Conservation (phyloP, 192 early-diverging fungal genomes). For the Coemansia sp. region DNA sequence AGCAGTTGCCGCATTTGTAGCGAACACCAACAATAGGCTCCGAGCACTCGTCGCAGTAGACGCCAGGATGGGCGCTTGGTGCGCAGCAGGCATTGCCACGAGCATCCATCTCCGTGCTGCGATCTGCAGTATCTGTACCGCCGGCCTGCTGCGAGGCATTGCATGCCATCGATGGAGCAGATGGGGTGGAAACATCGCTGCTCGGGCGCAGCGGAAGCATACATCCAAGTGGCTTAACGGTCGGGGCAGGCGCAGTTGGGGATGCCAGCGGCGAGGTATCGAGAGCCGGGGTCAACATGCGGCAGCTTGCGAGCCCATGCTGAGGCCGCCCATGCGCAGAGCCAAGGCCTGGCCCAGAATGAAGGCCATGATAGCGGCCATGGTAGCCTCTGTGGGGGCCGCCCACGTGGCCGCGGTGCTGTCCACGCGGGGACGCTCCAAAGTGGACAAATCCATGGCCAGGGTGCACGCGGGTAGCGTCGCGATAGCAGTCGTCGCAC, state of each 20-base stretch:
- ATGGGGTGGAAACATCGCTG: background rate
- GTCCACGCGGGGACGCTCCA: constrained; percentile 25
- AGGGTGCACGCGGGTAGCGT: constrained; percentile 27
- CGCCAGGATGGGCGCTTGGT: constrained; percentile 15
- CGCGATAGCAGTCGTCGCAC: constrained; percentile 58
- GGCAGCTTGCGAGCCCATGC: background rate
- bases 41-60: constrained; percentile 46
- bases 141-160: constrained; percentile 1
- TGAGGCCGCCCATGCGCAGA: background rate
- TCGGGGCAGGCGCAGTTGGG: background rate
- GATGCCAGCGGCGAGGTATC: background rate
- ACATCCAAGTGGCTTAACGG: background rate
- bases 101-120: constrained; percentile 9
- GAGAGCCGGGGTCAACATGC: background rate
- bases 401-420: constrained; percentile 2
- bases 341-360: background rate
- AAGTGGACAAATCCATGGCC: constrained; percentile 49
- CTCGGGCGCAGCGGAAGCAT: background rate
- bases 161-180: background rate
- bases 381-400: constrained; percentile 12
- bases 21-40: constrained; percentile 81
- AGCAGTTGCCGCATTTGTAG: constrained; percentile 94
- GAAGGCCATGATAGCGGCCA: constrained; percentile 4
- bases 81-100: background rate
- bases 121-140: constrained; percentile 3